Conservation (phyloP, 371 early-diverging fungal species). For the Mucor piriformis region DNA sequence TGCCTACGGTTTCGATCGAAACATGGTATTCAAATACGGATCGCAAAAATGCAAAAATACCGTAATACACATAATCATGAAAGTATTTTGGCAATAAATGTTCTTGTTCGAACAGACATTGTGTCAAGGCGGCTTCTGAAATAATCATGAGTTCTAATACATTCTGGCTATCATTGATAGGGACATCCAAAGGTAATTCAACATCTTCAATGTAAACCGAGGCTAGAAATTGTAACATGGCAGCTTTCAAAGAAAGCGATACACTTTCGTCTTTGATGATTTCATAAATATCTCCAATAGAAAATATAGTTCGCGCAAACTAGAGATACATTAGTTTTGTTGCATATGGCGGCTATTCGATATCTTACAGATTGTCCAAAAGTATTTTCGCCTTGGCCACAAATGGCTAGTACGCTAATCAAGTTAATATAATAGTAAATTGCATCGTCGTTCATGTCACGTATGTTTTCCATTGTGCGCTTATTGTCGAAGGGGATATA, state of each 20-base stretch:
- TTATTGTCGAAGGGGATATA: conserved; percentile 41
- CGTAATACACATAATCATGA: conserved; percentile 25
- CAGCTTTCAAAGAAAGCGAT: conserved; percentile 23
- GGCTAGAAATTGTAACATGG: conserved; percentile 31
- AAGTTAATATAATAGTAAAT: conserved; percentile 42
- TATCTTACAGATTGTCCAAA: conserved; percentile 46
- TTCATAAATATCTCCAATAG: conserved; percentile 28
- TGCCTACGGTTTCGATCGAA: conserved; percentile 21
- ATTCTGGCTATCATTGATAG: conserved; percentile 24
- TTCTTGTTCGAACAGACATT: conserved; percentile 5
- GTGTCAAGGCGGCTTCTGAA: conserved; percentile 18
- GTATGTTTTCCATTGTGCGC: conserved; percentile 7
- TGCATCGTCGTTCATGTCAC: conserved; percentile 19
- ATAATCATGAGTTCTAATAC: conserved; percentile 22
- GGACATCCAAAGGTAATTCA: conserved; percentile 26
- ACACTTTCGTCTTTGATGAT: conserved; percentile 18
- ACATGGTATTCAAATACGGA: conserved; percentile 38
- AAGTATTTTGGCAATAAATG: neutral
- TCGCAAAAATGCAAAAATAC: conserved; percentile 34
- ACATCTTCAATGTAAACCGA: conserved; percentile 44
- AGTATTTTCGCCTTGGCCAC: conserved; percentile 57
- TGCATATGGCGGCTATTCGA: neutral
- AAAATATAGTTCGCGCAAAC: conserved; percentile 44
- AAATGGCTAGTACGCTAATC: conserved; percentile 44
- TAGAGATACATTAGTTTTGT: neutral